phyloP scores from a whole-genome alignment of 1,284 basidiomycete genomes.

The Cutaneotrichosporon sp. region DNA sequence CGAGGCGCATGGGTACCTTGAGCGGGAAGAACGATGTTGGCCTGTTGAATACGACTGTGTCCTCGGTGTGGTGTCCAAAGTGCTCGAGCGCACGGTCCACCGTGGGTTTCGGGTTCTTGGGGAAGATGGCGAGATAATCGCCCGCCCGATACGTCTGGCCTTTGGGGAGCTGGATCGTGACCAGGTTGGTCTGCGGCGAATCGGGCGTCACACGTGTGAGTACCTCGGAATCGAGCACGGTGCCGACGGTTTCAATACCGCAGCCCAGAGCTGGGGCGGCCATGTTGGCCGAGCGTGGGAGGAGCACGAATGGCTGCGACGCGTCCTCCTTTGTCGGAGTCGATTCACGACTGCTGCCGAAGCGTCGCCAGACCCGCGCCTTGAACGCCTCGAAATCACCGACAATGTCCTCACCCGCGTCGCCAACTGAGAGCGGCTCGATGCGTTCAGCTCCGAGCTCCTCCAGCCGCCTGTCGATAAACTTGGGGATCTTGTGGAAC shows the following conservation, averaged over 20 bases:
- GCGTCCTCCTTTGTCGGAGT: neutral
- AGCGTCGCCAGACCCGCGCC: slow-evolving; percentile 53
- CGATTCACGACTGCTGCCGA: slow-evolving; percentile 27
- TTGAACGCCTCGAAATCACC: slow-evolving; percentile 58
- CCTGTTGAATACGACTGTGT: slow-evolving; percentile 28
- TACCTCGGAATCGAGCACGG: slow-evolving; percentile 21
- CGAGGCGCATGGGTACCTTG: slow-evolving; percentile 51
- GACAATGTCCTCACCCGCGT: slow-evolving; percentile 55
- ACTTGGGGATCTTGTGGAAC: slow-evolving; percentile 59
- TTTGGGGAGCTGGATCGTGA: slow-evolving; percentile 57
- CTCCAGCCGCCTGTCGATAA: slow-evolving; percentile 55
- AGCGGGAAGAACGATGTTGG: slow-evolving; percentile 48
- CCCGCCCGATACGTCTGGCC: slow-evolving; percentile 55
- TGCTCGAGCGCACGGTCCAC: slow-evolving; percentile 18
- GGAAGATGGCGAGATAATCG: slow-evolving; percentile 57
- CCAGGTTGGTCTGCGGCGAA: slow-evolving; percentile 37
- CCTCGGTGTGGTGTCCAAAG: slow-evolving; percentile 20
- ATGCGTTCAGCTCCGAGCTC: slow-evolving; percentile 56
- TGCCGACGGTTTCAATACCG: slow-evolving; percentile 21
- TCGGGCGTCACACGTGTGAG: slow-evolving; percentile 19
- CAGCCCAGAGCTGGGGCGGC: slow-evolving; percentile 17
- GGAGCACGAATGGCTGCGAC: slow-evolving; percentile 1
- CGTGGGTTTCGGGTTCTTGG: slow-evolving; percentile 23
- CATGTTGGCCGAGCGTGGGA: slow-evolving; percentile 18
- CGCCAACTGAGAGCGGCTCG: slow-evolving; percentile 27